Evolutionary conservation across 2,329 filamentous ascomycete species (phyloP), one percentile per base, ranked within the genome.

Genomic region (Magnaporthales sp.): DNA sequence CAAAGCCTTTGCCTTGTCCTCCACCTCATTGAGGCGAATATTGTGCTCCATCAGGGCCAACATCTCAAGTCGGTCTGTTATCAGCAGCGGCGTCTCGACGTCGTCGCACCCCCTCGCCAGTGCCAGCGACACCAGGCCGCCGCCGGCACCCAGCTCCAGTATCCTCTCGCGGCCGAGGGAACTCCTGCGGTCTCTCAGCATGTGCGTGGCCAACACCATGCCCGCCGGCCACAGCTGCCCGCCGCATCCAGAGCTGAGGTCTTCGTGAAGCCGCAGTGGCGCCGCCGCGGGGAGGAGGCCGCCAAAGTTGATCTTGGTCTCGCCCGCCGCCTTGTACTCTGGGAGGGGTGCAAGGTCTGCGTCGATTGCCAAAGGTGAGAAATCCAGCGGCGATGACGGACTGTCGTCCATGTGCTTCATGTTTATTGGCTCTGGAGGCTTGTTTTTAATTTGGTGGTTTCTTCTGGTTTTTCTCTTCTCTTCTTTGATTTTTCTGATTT

Each of bases 201-300:
- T 85, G 75, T 98, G 96, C 77, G 90, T 92, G 24, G 91, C 86
- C 66, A 99, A 82, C 19, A 95, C 86, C 87, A 96, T 91, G 11
- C 95, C 95, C 0, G 94, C 94, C 3, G 93, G 94, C 95, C 95
- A 98, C 11, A 96, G 84, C 78, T 96, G 91, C 2, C 95, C 95
- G 63, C 95, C 95, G 77, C 95, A 98, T 68, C 95, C 95, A 69
- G 91, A 87, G 67, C 86, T 87, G 63, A 97, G 84, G 77, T 98
- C 93, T 77, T 97, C 93, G 73, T 91, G 90, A 19, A 98, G 85
- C 68, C 85, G 83, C 68, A 98, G 83, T 11, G 91, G 88, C 63
- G 84, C 80, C 24, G 82, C 77, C 24, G 58, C 24, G 38, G 97
- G 83, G 65, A 95, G 65, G 64, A 72, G 84, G 54, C 91, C 90